Evolutionary conservation across 306 rosid genomes (phyloP).

Genomic region (Boehmeria nivea): DNA sequence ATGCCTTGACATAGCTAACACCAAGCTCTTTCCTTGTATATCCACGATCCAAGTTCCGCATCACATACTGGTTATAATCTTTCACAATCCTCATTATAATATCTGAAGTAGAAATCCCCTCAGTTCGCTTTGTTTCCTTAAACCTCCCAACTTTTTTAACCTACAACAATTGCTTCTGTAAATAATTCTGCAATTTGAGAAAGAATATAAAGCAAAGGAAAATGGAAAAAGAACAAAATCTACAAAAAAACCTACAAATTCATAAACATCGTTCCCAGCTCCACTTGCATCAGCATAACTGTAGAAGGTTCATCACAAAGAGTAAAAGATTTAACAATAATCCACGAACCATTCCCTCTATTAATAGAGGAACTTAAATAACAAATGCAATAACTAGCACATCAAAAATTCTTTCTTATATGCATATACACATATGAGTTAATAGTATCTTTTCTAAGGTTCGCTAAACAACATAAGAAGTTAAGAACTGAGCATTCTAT

Average conservation of each 20-base stretch:
- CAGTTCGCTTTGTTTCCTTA: conserved; percentile 90
- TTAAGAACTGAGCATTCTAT: not conserved
- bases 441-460: not conserved
- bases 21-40: conserved; percentile 98
- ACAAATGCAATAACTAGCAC: too few species aligned
- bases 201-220: not conserved
- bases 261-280: conserved; percentile 92
- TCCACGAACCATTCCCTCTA: too few species aligned
- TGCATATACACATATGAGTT: too few species aligned
- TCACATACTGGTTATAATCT: conserved; percentile 93
- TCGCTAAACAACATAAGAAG: not conserved
- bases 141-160: conserved; percentile 81
- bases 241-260: conserved; percentile 60
- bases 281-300: conserved; percentile 97
- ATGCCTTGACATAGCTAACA: conserved; percentile 93
- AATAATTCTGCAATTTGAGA: conserved; percentile 4
- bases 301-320: too few species aligned
- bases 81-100: conserved; percentile 94
- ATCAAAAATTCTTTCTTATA: too few species aligned
- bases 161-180: conserved; percentile 31
- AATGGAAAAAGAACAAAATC: conserved; percentile 1
- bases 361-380: too few species aligned
- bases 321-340: not conserved
- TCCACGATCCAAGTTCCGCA: conserved; percentile 95
- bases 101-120: conserved; percentile 95